Evolutionary conservation across 2,329 filamentous ascomycete species (phyloP), one percentile per base, ranked within the genome.

Genomic region (Gaeumannomyces tritici): DNA sequence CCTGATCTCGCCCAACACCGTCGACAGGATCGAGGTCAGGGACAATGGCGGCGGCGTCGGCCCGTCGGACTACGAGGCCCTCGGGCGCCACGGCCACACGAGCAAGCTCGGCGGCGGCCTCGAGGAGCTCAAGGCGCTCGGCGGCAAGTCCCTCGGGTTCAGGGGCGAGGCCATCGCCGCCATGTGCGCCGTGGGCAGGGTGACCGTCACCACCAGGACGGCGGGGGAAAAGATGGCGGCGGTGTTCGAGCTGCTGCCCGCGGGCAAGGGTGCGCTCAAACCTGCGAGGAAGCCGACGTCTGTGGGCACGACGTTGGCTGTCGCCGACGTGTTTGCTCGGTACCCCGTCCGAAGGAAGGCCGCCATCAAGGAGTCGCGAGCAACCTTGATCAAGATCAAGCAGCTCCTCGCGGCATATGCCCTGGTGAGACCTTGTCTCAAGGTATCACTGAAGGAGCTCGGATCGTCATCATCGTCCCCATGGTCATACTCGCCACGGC

Each of bases 21-120:
- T 92, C 61, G 86, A 89, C 71, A 82, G 80, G 61, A 82, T 93
- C 51, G 83, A 89, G 68, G 84, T 92, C 59, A 81, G 83, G 57
- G 88, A 91, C 71, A 90, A 92, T 73, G 89, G 90, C n/a, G 77
- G 80, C 63, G 89, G 90, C 15, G 90, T 93, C 64, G 76, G 77
- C 21, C 72, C 79, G 1, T 79, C 82, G 29, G 89, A 92, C 70
- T 84, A 86, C 51, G 73, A 80, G 21, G 71, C 79, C 6, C 77
- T 91, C 2, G 89, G 87, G n/a, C 81, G 80, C 61, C 80, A 79
- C n/a, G 83, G 87, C 33, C 83, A 89, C 68, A 93, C 90, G 1
- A 92, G 88, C 77, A 93, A 93, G 74, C 79, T 93, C 56, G 76
- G 75, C 59, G 76, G 75, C 59, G 76, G 76, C n/a, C 83, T 89